These are phyloP conservation scores for Thermoascus crustaceus DNA, from an alignment of 2,329 filamentous ascomycete species.

Conservation along the genomic window DNA sequence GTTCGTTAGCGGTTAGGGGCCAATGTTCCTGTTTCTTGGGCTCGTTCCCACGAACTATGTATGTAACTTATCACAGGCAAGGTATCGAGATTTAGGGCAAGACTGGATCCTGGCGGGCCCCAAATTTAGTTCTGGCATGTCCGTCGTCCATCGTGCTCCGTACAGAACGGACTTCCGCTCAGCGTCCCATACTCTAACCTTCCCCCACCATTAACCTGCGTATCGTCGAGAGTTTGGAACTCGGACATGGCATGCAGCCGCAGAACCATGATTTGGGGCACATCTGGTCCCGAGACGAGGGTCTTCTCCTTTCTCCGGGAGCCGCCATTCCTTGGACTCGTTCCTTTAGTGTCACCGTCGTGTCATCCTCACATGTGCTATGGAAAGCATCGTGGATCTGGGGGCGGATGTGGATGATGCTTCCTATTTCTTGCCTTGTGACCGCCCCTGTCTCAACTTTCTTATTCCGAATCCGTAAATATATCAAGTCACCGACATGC, in stretches of 20 bases:
- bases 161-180: too few species aligned
- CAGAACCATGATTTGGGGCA: background rate
- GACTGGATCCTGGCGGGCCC: constrained; percentile 2
- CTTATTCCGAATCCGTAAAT: constrained; percentile 10
- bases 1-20: constrained; percentile 1
- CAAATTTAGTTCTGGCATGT: constrained; percentile 3
- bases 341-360: constrained; percentile 32
- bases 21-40: constrained; percentile 2
- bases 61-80: constrained; percentile 2
- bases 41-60: background rate
- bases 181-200: background rate
- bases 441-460: constrained; percentile 5
- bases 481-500: too few species aligned
- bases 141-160: background rate
- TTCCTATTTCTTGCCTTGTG: constrained; percentile 16
- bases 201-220: constrained; percentile 1
- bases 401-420: constrained; percentile 26
- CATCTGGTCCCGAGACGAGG: constrained; percentile 11
- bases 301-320: constrained; percentile 6
- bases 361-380: constrained; percentile 29
- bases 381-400: constrained; percentile 26
- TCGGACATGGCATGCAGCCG: background rate
- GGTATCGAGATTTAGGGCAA: constrained; percentile 1
- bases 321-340: constrained; percentile 9
- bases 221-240: constrained; percentile 1